These are phyloP conservation scores for Irpex rosettiformis DNA, from an alignment of 1,284 basidiomycete genomes.

Conservation along the genomic window DNA sequence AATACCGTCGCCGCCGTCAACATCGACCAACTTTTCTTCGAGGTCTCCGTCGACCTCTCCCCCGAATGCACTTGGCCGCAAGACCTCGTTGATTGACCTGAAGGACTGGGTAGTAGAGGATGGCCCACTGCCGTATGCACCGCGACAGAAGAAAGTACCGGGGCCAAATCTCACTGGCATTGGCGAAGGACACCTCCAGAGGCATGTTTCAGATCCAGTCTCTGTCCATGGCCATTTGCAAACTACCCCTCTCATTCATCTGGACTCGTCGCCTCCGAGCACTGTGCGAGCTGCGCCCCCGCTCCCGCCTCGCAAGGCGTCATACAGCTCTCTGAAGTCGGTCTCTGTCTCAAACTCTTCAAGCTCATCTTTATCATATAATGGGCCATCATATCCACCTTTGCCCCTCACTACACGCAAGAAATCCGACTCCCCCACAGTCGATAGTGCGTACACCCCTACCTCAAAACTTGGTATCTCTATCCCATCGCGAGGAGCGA, in stretches of 20 bases:
- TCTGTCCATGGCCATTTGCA: slow-evolving; percentile 12
- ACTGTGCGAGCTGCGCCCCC: slow-evolving; percentile 40
- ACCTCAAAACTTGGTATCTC: slow-evolving; percentile 32
- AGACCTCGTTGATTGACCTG: slow-evolving; percentile 66
- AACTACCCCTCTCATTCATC: slow-evolving; percentile 49
- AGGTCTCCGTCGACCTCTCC: slow-evolving; percentile 51
- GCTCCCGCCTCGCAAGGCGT: slow-evolving; percentile 64
- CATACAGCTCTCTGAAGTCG: slow-evolving; percentile 45
- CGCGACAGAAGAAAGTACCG: slow-evolving; percentile 21
- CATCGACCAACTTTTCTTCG: slow-evolving; percentile 18
- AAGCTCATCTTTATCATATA: slow-evolving; percentile 22
- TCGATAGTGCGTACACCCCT: slow-evolving; percentile 59
- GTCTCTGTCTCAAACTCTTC: slow-evolving; percentile 33
- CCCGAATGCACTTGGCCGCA: slow-evolving; percentile 44
- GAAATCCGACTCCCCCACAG: slow-evolving; percentile 42
- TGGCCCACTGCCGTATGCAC: slow-evolving; percentile 34
- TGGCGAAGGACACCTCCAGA: slow-evolving; percentile 8
- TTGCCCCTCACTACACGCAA: slow-evolving; percentile 28
- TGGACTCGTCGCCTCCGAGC: slow-evolving; percentile 39
- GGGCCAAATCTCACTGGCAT: slow-evolving; percentile 2
- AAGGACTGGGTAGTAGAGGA: slow-evolving; percentile 74
- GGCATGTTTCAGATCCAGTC: slow-evolving; percentile 23
- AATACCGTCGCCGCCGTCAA: slow-evolving; percentile 20
- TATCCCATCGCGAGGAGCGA: slow-evolving; percentile 27
- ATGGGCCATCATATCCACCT: slow-evolving; percentile 11